Evolutionary conservation across 176 grass and related monocot species (phyloP).

Genomic region (Melocanna baccifera): DNA sequence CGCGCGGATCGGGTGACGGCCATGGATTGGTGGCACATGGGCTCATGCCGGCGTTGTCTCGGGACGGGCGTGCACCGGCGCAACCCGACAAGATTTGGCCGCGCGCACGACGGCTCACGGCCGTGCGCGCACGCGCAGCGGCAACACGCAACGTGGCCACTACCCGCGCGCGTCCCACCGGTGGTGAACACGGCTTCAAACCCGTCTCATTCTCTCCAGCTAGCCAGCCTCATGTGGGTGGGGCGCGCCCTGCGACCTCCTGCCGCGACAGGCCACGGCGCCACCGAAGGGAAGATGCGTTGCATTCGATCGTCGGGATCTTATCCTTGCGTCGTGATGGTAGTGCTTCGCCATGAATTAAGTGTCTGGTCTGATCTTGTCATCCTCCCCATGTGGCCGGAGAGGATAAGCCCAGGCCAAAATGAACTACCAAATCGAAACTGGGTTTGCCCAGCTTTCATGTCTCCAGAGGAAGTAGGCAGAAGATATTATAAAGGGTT

Average conservation of each 20-base stretch:
- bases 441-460: no score
- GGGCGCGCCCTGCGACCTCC: neutral
- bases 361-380: neutral
- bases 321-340: neutral
- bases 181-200: neutral
- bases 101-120: neutral
- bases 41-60: slow-evolving; percentile 17
- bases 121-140: neutral
- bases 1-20: neutral
- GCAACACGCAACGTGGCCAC: neutral
- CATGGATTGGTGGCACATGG: slow-evolving; percentile 28
- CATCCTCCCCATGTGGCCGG: neutral
- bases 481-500: no score
- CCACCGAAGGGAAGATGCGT: neutral
- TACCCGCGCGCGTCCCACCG: neutral
- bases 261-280: neutral
- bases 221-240: neutral
- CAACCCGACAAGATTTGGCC: neutral
- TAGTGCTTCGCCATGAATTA: slow-evolving; percentile 10
- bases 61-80: neutral
- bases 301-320: neutral
- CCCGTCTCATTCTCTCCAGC: neutral
- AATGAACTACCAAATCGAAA: no score
- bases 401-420: no score
- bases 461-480: no score